Percentiles rank a stretch among this genome's conserved stretches.
phyloP scores from a whole-genome alignment of 345 rosid genomes.

The Ricinus communis region DNA sequence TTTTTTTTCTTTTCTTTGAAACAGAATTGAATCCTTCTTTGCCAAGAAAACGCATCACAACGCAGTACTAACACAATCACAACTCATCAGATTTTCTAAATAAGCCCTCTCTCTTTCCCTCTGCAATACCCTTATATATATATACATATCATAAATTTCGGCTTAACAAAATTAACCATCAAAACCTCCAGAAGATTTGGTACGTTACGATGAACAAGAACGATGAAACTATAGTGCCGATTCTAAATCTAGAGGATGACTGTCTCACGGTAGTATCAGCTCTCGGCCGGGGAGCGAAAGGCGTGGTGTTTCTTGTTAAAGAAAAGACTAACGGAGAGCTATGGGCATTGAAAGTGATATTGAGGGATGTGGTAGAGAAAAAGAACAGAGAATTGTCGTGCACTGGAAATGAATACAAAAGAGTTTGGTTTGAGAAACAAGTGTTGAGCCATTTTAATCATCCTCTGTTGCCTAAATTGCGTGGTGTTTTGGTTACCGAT shows the following conservation, averaged over 20 bases:
- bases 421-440: conserved; percentile 65
- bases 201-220: background rate
- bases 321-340: conserved; percentile 32
- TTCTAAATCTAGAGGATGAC: conserved; percentile 35
- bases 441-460: conserved; percentile 60
- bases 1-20: background rate
- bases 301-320: conserved; percentile 71
- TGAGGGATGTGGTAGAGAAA: conserved; percentile 63
- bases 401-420: conserved; percentile 39
- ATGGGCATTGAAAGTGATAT: conserved; percentile 75
- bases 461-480: conserved; percentile 74
- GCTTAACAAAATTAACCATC: background rate
- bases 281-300: conserved; percentile 87
- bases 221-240: conserved; percentile 18
- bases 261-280: conserved; percentile 49
- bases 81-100: background rate
- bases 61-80: background rate
- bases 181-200: background rate
- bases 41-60: conserved; percentile 23
- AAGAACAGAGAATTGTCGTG: conserved; percentile 22
- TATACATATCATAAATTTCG: background rate
- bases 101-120: too few species aligned
- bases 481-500: conserved; percentile 62
- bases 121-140: background rate
- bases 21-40: conserved; percentile 20